Evolutionary conservation across 208 protist species (phyloP).

Genomic region (Crithidia fasciculata): DNA sequence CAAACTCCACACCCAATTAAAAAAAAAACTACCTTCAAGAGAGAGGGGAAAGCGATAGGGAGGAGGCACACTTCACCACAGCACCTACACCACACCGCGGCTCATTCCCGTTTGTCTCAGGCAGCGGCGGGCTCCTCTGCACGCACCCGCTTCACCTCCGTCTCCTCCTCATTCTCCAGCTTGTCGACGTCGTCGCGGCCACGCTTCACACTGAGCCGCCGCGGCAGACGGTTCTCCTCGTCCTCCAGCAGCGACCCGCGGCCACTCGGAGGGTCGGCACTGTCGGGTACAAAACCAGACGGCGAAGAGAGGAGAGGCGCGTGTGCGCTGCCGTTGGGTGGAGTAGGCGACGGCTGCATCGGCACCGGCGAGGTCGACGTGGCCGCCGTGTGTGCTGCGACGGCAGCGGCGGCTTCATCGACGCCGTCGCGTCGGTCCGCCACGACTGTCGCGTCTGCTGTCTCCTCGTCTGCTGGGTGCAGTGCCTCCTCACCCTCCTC

Average conservation of each 20-base stretch:
- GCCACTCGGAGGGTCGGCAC: conserved; percentile 9
- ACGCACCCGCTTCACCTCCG: conserved; percentile 17
- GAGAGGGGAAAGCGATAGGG: background rate
- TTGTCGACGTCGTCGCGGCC: conserved; percentile 13
- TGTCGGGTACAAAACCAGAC: background rate
- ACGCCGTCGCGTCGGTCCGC: too few relatives aligned
- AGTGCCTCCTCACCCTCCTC: conserved; percentile 14
- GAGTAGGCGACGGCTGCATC: background rate
- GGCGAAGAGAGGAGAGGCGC: background rate
- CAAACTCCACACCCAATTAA: too few relatives aligned
- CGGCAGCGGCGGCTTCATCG: too few relatives aligned
- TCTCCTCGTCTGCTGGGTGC: background rate
- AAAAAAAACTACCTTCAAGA: too few relatives aligned
- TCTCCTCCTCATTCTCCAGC: conserved; percentile 22
- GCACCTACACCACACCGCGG: background rate
- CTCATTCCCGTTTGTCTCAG: background rate
- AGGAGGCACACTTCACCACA: background rate
- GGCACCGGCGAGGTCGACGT: background rate
- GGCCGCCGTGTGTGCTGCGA: background rate
- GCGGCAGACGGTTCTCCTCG: conserved; percentile 33
- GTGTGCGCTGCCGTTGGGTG: background rate
- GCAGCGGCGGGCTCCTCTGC: conserved; percentile 15
- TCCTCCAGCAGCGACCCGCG: conserved; percentile 29
- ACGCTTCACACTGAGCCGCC: conserved; percentile 25
- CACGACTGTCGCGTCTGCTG: background rate